Evolutionary conservation across 1,284 basidiomycete genomes (phyloP).

Genomic region (Ustilago sp.): DNA sequence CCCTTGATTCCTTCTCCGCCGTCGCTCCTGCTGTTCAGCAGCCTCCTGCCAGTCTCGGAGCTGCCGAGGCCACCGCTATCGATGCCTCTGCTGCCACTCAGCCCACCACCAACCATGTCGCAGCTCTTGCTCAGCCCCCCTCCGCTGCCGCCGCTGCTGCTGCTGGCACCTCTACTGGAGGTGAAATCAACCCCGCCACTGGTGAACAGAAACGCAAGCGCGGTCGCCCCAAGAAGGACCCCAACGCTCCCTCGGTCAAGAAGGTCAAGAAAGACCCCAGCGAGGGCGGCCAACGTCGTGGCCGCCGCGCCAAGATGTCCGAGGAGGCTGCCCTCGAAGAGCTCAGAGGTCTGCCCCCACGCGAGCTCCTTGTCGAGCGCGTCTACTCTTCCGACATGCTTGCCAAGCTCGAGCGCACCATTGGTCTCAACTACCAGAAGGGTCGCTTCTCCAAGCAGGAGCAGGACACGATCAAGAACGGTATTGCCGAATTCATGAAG

Average conservation of each 20-base stretch:
- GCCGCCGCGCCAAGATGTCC: slow-evolving; percentile 41
- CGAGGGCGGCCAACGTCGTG: slow-evolving; percentile 33
- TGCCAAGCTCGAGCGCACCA: slow-evolving; percentile 45
- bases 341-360: slow-evolving; percentile 25
- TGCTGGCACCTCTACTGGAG: slow-evolving; percentile 11
- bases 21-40: slow-evolving; percentile 8
- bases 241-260: slow-evolving; percentile 30
- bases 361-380: slow-evolving; percentile 52
- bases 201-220: slow-evolving; percentile 42
- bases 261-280: slow-evolving; percentile 36
- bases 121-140: slow-evolving; percentile 6
- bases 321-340: slow-evolving; percentile 36
- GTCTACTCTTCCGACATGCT: slow-evolving; percentile 53
- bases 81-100: slow-evolving; percentile 9
- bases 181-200: slow-evolving; percentile 6
- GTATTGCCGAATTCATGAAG: slow-evolving; percentile 46
- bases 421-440: slow-evolving; percentile 50
- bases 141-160: slow-evolving; percentile 16
- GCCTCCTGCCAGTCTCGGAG: slow-evolving; percentile 7
- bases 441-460: slow-evolving; percentile 46
- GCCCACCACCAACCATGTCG: slow-evolving; percentile 2
- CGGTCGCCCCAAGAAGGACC: slow-evolving; percentile 40
- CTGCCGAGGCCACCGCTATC: slow-evolving; percentile 14
- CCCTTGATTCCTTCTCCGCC: slow-evolving; percentile 17
- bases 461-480: slow-evolving; percentile 49